A percentile compares a stretch with the other conserved stretches of the same genome.
These are phyloP conservation scores for Biscogniauxia mediterranea DNA, from an alignment of 2,329 filamentous ascomycete genomes.

Conservation along the genomic window DNA sequence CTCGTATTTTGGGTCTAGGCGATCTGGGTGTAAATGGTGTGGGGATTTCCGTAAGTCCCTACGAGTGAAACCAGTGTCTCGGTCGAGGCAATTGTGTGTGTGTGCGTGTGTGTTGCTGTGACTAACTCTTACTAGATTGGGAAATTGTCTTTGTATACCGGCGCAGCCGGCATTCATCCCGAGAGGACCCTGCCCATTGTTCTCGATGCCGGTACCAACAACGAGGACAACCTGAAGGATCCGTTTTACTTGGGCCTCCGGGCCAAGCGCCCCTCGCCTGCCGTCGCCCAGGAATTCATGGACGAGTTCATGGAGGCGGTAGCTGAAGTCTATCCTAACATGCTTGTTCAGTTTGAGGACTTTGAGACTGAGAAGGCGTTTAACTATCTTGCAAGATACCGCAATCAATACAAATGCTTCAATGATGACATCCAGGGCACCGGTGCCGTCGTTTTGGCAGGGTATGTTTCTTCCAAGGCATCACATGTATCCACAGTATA, in stretches of 20 bases:
- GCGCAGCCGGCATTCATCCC: constrained; percentile 91
- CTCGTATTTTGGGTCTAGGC: constrained; percentile 85
- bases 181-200: constrained; percentile 75
- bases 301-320: constrained; percentile 96
- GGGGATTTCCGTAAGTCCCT: constrained; percentile 77
- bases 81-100: background rate
- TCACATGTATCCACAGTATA: background rate
- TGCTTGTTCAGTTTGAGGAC: constrained; percentile 90
- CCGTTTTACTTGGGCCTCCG: constrained; percentile 87
- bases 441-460: constrained; percentile 88
- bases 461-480: constrained; percentile 46
- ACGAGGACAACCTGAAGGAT: constrained; percentile 64
- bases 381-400: constrained; percentile 87
- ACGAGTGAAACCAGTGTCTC: constrained; percentile 3
- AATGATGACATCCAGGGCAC: constrained; percentile 99
- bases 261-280: constrained; percentile 72
- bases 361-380: constrained; percentile 94
- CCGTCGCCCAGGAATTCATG: constrained; percentile 86
- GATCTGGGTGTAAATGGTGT: constrained; percentile 97
- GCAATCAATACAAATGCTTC: constrained; percentile 88
- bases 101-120: constrained; percentile 13
- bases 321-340: constrained; percentile 66
- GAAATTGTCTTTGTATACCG: constrained; percentile 93
- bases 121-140: constrained; percentile 60
- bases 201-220: constrained; percentile 64